phyloP scores from a whole-genome alignment of 2,329 filamentous ascomycete genomes.

The Dactylellina parvicollis region DNA sequence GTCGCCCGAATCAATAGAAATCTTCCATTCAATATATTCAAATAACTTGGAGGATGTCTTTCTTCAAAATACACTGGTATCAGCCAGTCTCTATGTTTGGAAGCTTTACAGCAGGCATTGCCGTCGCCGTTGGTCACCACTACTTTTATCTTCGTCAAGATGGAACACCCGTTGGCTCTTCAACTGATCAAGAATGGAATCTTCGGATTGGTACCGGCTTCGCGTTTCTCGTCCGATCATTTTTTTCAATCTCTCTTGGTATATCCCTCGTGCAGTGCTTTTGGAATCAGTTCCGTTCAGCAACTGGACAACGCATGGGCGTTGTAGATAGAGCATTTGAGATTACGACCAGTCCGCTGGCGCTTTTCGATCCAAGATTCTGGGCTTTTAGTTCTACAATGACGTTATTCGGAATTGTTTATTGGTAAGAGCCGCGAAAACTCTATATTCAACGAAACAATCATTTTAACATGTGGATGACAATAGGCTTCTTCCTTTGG shows the following conservation, averaged over 20 bases:
- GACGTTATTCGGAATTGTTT: conserved; percentile 22
- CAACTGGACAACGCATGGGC: conserved; percentile 11
- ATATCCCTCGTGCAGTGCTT: conserved; percentile 27
- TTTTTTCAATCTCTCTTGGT: conserved; percentile 26
- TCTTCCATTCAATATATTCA: background rate
- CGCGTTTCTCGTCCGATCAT: conserved; percentile 30
- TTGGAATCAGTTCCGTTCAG: conserved; percentile 14
- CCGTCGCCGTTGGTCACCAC: conserved; percentile 32
- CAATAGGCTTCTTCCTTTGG: conserved; percentile 37
- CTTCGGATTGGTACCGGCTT: conserved; percentile 26
- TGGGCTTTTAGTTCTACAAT: conserved; percentile 30
- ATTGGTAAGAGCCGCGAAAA: conserved; percentile 18
- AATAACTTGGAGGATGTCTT: background rate
- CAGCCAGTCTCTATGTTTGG: conserved; percentile 16
- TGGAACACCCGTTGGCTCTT: conserved; percentile 5
- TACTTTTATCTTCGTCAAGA: conserved; percentile 30
- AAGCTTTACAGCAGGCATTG: conserved; percentile 15
- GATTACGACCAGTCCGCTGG: conserved; percentile 19
- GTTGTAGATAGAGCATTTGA: conserved; percentile 13
- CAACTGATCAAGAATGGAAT: conserved; percentile 27
- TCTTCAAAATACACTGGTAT: conserved; percentile 5
- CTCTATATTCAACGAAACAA: conserved; percentile 4
- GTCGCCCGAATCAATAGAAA: background rate
- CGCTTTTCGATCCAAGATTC: conserved; percentile 31
- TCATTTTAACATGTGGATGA: background rate